phyloP scores from a whole-genome alignment of 2,329 filamentous ascomycete species.

The Cladophialophora yegresii region DNA sequence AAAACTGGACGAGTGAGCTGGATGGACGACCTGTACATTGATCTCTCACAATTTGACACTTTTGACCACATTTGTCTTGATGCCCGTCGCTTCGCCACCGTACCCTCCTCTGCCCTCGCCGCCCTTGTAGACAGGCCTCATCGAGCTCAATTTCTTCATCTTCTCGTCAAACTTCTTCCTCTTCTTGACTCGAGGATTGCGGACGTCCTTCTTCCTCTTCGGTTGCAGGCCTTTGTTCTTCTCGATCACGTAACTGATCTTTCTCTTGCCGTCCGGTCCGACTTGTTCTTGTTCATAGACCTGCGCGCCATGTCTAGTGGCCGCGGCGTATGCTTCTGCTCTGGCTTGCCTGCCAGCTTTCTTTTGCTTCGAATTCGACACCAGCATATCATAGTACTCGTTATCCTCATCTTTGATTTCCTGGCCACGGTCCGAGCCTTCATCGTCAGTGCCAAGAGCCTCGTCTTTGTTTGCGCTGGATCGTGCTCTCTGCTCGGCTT shows the following conservation, averaged over 20 bases:
- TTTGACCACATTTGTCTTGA: conserved; percentile 91
- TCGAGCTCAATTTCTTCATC: conserved; percentile 92
- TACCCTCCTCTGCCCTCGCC: conserved; percentile 84
- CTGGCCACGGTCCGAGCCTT: conserved; percentile 41
- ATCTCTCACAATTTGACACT: conserved; percentile 75
- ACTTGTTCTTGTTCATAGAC: conserved; percentile 68
- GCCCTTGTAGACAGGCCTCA: conserved; percentile 82
- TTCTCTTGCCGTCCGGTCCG: conserved; percentile 82
- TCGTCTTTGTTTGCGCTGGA: conserved; percentile 68
- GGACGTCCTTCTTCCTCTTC: conserved; percentile 86
- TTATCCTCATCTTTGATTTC: conserved; percentile 56
- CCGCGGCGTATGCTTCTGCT: conserved; percentile 58
- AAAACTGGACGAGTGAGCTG: conserved; percentile 10
- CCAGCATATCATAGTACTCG: conserved; percentile 83
- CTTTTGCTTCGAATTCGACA: conserved; percentile 56
- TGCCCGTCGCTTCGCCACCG: conserved; percentile 88
- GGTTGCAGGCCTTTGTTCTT: conserved; percentile 97
- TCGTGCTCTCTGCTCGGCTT: conserved; percentile 72
- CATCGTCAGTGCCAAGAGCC: conserved; percentile 57
- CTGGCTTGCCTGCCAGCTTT: conserved; percentile 74
- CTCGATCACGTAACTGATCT: conserved; percentile 89
- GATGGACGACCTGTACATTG: conserved; percentile 10
- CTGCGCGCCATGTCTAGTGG: conserved; percentile 58
- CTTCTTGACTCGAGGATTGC: conserved; percentile 98
- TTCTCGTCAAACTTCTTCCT: conserved; percentile 93